phyloP scores from a whole-genome alignment of 2,329 filamentous ascomycete species.

The Phialemonium atrogriseum region DNA sequence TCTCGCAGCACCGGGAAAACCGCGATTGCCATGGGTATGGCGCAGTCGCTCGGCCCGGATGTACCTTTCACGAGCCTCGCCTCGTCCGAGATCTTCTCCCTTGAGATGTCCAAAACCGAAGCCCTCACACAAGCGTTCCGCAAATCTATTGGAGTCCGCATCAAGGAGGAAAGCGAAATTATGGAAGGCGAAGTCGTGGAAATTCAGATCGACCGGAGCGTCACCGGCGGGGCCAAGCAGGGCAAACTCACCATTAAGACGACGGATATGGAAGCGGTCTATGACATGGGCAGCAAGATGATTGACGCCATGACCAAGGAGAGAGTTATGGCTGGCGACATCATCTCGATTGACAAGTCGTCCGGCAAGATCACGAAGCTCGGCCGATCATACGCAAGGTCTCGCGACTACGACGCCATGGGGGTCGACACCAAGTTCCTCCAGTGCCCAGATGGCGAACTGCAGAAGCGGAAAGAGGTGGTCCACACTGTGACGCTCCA shows the following conservation, averaged over 20 bases:
- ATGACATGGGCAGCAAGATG: slow-evolving; percentile 99
- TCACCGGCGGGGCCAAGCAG: slow-evolving; percentile 95
- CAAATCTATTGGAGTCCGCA: slow-evolving; percentile 94
- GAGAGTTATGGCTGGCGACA: slow-evolving; percentile 96
- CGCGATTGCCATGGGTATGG: slow-evolving; percentile 97
- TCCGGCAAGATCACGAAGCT: slow-evolving; percentile 97
- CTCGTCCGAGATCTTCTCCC: slow-evolving; percentile 93
- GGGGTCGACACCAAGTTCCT: slow-evolving; percentile 97
- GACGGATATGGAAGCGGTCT: slow-evolving; percentile 98
- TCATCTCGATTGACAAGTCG: slow-evolving; percentile 97
- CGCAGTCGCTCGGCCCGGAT: slow-evolving; percentile 86
- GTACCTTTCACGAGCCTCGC: slow-evolving; percentile 95
- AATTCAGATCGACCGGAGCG: slow-evolving; percentile 95
- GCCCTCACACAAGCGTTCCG: slow-evolving; percentile 97
- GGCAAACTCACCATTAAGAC: slow-evolving; percentile 99
- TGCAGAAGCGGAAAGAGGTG: slow-evolving; percentile 94
- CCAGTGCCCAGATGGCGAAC: slow-evolving; percentile 92
- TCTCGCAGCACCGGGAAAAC: slow-evolving; percentile 81
- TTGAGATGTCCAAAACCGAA: slow-evolving; percentile 99
- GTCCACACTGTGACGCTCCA: slow-evolving; percentile 95
- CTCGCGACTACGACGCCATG: slow-evolving; percentile 98
- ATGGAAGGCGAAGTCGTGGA: slow-evolving; percentile 99
- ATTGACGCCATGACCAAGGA: slow-evolving; percentile 99
- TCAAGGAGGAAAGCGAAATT: slow-evolving; percentile 98
- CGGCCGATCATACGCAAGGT: slow-evolving; percentile 87